Evolutionary conservation across 805 yeast species (phyloP).

Genomic region (Zygoascus biomembranicola): DNA sequence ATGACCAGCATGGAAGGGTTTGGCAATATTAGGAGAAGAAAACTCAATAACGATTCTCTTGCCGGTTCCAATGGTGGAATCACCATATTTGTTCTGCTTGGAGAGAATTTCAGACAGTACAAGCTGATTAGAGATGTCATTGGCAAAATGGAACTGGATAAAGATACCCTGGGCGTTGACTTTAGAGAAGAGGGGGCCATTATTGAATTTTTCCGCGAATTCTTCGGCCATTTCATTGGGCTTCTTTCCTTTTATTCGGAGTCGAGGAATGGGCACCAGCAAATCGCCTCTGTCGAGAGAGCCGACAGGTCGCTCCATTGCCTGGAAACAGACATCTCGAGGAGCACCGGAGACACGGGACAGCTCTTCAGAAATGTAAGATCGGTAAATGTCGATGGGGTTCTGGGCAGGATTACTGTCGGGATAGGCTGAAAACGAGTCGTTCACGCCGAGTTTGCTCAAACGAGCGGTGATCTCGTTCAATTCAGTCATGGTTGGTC

Average conservation of each 20-base stretch:
- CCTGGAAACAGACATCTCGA: constrained; percentile 60
- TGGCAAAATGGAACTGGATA: constrained; percentile 77
- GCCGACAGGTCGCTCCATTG: constrained; percentile 72
- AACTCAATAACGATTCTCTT: constrained; percentile 78
- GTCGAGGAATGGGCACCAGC: constrained; percentile 84
- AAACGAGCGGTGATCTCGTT: constrained; percentile 9
- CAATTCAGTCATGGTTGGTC: constrained; percentile 16
- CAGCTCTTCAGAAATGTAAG: constrained; percentile 76
- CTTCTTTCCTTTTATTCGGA: constrained; percentile 76
- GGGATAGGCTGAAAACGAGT: constrained; percentile 18
- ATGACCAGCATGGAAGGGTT: constrained; percentile 99
- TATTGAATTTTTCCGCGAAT: constrained; percentile 72
- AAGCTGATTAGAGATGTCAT: constrained; percentile 54
- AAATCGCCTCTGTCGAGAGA: constrained; percentile 89
- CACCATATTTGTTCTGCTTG: constrained; percentile 58
- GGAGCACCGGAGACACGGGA: constrained; percentile 67
- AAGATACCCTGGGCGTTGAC: constrained; percentile 86
- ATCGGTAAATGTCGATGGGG: constrained; percentile 81
- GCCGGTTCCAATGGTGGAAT: constrained; percentile 61
- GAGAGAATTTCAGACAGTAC: constrained; percentile 63
- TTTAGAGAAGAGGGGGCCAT: constrained; percentile 56
- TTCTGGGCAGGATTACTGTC: constrained; percentile 72
- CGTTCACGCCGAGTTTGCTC: constrained; percentile 9
- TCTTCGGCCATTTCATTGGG: constrained; percentile 66
- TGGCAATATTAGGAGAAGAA: constrained; percentile 97